phyloP scores from a whole-genome alignment of 2,329 filamentous ascomycete genomes.

The Emmonsia crescens region DNA sequence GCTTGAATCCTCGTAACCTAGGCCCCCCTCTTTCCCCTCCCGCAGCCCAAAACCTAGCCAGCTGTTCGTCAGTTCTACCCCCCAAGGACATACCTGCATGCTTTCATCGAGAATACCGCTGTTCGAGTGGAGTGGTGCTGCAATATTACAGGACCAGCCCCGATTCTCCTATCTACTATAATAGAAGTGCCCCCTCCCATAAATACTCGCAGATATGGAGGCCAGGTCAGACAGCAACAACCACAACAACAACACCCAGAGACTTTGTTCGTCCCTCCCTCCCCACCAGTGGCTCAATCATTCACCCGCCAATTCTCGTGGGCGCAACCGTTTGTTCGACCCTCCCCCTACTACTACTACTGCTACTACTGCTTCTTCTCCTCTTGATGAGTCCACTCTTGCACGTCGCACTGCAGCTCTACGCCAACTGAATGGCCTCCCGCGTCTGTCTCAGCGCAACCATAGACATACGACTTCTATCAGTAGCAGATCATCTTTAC shows the following conservation, averaged over 20 bases:
- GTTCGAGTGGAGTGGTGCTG: not conserved
- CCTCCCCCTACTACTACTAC: conserved; percentile 12
- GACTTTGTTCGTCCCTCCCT: conserved; percentile 22
- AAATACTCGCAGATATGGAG: conserved; percentile 22
- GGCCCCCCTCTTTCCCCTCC: not conserved
- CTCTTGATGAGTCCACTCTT: conserved; percentile 21
- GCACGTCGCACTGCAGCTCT: conserved; percentile 23
- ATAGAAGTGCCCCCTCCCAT: not conserved
- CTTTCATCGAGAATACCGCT: not conserved
- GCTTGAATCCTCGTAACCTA: conserved; percentile 4
- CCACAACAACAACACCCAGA: conserved; percentile 19
- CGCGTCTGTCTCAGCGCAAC: conserved; percentile 19
- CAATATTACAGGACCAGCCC: conserved; percentile 4
- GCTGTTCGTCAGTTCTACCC: not conserved
- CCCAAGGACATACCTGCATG: conserved; percentile 3
- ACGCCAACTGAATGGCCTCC: conserved; percentile 23
- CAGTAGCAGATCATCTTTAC: conserved; percentile 18
- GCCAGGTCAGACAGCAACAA: conserved; percentile 19
- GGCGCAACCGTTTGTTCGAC: conserved; percentile 18
- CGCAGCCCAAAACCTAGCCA: not conserved
- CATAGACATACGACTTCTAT: conserved; percentile 17
- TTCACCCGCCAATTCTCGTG: conserved; percentile 17
- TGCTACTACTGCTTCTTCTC: conserved; percentile 7
- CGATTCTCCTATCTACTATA: conserved; percentile 1
- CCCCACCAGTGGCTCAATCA: conserved; percentile 24